Conservation (phyloP, 176 grass and related monocot species). For the Thinopyrum elongatum region DNA sequence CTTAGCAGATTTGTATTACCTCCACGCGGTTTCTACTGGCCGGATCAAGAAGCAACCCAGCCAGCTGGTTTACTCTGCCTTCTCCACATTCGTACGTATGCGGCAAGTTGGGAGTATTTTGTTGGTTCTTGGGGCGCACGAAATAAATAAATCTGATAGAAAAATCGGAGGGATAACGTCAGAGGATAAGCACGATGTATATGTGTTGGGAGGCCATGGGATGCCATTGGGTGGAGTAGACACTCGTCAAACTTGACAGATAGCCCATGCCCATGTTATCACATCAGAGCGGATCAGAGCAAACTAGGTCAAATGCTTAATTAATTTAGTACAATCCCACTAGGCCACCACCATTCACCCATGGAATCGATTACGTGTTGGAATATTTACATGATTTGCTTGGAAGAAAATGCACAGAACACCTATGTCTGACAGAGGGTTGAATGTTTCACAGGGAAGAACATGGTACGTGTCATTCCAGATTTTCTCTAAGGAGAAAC, state of each 20-base stretch:
- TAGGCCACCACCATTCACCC: too few relatives aligned
- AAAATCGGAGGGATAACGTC: neutral
- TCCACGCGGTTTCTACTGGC: neutral
- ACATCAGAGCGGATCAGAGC: neutral
- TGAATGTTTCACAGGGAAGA: too few relatives aligned
- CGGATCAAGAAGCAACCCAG: constrained; percentile 5
- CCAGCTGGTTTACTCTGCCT: neutral
- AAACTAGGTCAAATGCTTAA: too few relatives aligned
- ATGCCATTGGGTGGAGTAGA: constrained; percentile 21
- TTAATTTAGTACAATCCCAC: too few relatives aligned
- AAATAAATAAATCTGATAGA: too few relatives aligned
- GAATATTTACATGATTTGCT: too few relatives aligned
- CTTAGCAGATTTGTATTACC: neutral
- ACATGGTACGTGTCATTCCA: too few relatives aligned
- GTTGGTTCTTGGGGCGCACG: constrained; percentile 27
- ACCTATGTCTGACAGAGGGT: too few relatives aligned
- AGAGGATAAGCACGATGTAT: constrained; percentile 5
- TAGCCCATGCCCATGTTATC: constrained; percentile 9
- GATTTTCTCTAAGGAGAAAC: too few relatives aligned
- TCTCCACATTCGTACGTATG: neutral
- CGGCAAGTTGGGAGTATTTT: constrained; percentile 28
- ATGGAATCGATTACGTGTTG: too few relatives aligned
- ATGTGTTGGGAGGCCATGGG: neutral
- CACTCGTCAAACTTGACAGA: neutral
- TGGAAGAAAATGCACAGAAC: too few relatives aligned